Percentiles rank a stretch among this genome's conserved stretches.
These are phyloP conservation scores for Vickermania ingenoplastis DNA, from an alignment of 208 protist species.

Conservation along the genomic window DNA sequence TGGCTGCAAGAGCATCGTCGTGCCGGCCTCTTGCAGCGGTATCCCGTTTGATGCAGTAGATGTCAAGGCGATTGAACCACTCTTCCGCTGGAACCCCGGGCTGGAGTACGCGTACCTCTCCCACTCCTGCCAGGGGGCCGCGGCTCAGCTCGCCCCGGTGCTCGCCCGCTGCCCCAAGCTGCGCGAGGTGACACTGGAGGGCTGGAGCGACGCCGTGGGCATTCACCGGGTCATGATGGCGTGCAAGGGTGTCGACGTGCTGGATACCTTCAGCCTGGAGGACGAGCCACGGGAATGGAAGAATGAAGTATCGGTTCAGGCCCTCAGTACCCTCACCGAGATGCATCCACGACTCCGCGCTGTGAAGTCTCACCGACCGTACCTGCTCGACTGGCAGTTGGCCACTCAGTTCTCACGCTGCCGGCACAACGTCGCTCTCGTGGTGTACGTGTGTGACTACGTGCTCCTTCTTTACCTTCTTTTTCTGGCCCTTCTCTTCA, in stretches of 20 bases:
- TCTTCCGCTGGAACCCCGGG: conserved; percentile 83
- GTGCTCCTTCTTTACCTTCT: conserved; percentile 46
- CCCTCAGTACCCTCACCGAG: conserved; percentile 78
- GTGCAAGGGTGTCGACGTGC: conserved; percentile 70
- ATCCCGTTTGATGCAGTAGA: conserved; percentile 72
- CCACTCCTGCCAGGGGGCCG: conserved; percentile 74
- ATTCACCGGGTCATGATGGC: conserved; percentile 81
- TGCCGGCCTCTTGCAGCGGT: conserved; percentile 65
- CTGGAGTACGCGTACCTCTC: conserved; percentile 84
- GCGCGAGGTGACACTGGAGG: conserved; percentile 62
- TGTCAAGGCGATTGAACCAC: conserved; percentile 63
- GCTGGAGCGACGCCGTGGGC: conserved; percentile 79
- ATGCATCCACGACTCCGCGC: conserved; percentile 82
- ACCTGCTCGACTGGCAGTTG: conserved; percentile 66
- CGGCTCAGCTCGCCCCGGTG: conserved; percentile 44
- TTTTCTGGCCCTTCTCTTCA: conserved; percentile 45
- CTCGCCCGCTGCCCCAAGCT: conserved; percentile 56
- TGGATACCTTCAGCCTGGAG: conserved; percentile 72
- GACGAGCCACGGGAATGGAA: conserved; percentile 68
- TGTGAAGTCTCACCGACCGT: conserved; percentile 64
- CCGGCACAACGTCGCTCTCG: conserved; percentile 81
- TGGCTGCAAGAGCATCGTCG: conserved; percentile 77
- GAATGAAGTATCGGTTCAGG: conserved; percentile 82
- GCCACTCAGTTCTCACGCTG: conserved; percentile 82
- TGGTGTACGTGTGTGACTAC: conserved; percentile 72